These are phyloP conservation scores for Gyromitra esculenta DNA, from an alignment of 2,329 filamentous ascomycete species.

Conservation along the genomic window DNA sequence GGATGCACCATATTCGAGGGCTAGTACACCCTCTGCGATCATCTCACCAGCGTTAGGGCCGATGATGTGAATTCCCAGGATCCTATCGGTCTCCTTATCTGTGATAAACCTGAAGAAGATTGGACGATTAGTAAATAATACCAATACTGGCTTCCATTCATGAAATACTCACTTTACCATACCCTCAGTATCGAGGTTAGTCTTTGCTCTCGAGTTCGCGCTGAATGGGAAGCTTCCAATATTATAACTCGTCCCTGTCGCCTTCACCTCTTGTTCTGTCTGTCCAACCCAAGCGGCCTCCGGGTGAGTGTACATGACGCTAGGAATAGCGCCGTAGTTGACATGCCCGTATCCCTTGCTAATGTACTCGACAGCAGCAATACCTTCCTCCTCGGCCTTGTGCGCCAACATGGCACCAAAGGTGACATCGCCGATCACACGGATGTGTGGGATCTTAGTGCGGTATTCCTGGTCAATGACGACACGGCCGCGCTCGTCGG, in stretches of 20 bases:
- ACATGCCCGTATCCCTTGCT: slow-evolving; percentile 98
- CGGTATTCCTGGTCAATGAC: slow-evolving; percentile 99
- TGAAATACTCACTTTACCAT: slow-evolving; percentile 78
- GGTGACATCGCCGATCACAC: slow-evolving; percentile 93
- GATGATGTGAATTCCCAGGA: slow-evolving; percentile 95
- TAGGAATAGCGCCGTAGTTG: slow-evolving; percentile 97
- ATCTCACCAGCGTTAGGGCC: slow-evolving; percentile 97
- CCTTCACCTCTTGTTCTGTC: slow-evolving; percentile 95
- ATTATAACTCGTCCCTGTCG: slow-evolving; percentile 87
- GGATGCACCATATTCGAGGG: slow-evolving; percentile 94
- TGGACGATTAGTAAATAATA: slow-evolving; percentile 6
- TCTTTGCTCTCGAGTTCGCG: slow-evolving; percentile 98
- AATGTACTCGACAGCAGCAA: slow-evolving; percentile 95
- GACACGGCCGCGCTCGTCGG: slow-evolving; percentile 90
- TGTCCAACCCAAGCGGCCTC: slow-evolving; percentile 99
- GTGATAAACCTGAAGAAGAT: slow-evolving; percentile 70
- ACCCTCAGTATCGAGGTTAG: slow-evolving; percentile 94
- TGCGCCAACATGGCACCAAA: slow-evolving; percentile 99
- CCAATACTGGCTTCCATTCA: neutral
- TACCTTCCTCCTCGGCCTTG: slow-evolving; percentile 97
- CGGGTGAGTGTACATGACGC: slow-evolving; percentile 99
- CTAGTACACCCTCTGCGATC: slow-evolving; percentile 96
- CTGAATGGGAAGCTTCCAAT: slow-evolving; percentile 95
- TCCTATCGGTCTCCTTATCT: slow-evolving; percentile 94
- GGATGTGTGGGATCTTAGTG: slow-evolving; percentile 96